Percentiles rank a stretch among this genome's conserved stretches.
These are phyloP conservation scores for Backusella macrospora DNA, from an alignment of 192 early-diverging fungal genomes.

Conservation along the genomic window DNA sequence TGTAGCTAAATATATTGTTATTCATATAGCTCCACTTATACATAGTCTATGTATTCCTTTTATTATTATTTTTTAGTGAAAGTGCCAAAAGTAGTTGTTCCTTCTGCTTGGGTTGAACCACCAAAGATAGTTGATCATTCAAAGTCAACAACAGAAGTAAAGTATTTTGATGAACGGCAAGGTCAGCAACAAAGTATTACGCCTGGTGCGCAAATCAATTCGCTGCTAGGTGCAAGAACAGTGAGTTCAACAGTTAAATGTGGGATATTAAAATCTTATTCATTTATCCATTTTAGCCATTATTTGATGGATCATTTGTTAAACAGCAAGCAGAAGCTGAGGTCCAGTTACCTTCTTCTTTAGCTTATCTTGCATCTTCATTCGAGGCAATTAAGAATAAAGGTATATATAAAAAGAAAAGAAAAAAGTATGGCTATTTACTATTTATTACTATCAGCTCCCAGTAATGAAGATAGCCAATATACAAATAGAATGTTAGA, in stretches of 20 bases:
- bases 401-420: slow-evolving; percentile 26
- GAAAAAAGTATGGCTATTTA: not conserved
- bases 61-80: not conserved
- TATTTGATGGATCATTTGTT: not conserved
- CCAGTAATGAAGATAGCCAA: slow-evolving; percentile 49
- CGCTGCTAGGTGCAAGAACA: not conserved
- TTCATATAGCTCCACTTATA: not conserved
- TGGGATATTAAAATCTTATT: not conserved
- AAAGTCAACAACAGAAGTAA: slow-evolving; percentile 8
- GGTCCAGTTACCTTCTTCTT: slow-evolving; percentile 51
- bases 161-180: slow-evolving; percentile 22
- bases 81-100: slow-evolving; percentile 7
- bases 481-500: slow-evolving; percentile 79
- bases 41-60: not conserved
- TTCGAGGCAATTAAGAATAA: slow-evolving; percentile 57
- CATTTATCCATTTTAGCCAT: slow-evolving; percentile 12
- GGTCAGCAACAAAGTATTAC: not conserved
- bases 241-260: not conserved
- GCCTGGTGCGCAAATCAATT: slow-evolving; percentile 7
- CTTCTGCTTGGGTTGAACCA: slow-evolving; percentile 39
- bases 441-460: slow-evolving; percentile 18
- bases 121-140: slow-evolving; percentile 39
- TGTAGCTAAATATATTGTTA: not conserved
- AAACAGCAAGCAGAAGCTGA: slow-evolving; percentile 28
- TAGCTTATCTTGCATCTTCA: slow-evolving; percentile 58